Conservation (phyloP, 768 basidiomycete genomes). For the Cyclocybe cylindracea region DNA sequence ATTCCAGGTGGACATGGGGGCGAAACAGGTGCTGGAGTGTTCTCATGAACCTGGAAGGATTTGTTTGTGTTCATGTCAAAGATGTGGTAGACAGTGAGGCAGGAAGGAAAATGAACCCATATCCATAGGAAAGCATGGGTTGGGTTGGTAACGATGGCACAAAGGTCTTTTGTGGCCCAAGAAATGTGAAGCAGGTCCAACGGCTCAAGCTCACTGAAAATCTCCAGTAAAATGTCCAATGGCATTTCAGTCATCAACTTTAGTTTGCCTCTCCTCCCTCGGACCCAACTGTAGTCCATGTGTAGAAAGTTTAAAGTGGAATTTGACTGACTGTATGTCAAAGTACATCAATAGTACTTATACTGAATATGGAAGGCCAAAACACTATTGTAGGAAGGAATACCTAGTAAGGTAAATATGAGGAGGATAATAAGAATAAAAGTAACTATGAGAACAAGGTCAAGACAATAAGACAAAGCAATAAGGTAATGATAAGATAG, state of each 20-base stretch:
- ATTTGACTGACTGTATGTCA: too few relatives aligned
- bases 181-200: constrained; percentile 42
- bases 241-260: constrained; percentile 32
- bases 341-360: too few relatives aligned
- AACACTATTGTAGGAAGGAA: too few relatives aligned
- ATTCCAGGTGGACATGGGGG: constrained; percentile 26
- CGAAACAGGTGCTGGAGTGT: constrained; percentile 15
- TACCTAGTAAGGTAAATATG: too few relatives aligned
- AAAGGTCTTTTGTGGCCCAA: constrained; percentile 34
- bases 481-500: too few relatives aligned
- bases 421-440: too few relatives aligned
- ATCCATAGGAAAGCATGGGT: constrained; percentile 32
- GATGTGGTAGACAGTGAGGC: background rate
- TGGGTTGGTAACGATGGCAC: constrained; percentile 29
- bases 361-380: too few relatives aligned
- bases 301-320: too few relatives aligned
- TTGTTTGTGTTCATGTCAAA: background rate
- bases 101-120: constrained; percentile 9
- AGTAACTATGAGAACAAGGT: too few relatives aligned
- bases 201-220: constrained; percentile 39
- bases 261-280: constrained; percentile 24
- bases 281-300: constrained; percentile 2
- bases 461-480: too few relatives aligned
- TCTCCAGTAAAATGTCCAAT: constrained; percentile 37
- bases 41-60: constrained; percentile 20